Evolutionary conservation across 164 flowering plant species (phyloP), one percentile per base, ranked within the genome.

Genomic region (Cinnamomum micranthum): DNA sequence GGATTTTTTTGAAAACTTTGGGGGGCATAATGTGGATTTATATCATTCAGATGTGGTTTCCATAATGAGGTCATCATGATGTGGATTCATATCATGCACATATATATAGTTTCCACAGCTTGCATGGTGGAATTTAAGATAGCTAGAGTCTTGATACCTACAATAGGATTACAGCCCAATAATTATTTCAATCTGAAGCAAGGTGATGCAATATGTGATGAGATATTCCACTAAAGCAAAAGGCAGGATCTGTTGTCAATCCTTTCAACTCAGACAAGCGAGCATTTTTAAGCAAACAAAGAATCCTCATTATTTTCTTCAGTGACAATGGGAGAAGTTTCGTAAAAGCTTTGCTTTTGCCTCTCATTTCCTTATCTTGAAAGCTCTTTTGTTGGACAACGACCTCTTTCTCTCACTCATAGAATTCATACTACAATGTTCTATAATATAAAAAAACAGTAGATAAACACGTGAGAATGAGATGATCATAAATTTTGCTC

Each of bases 361-460:
- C 70, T 70, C 74, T 85, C 80, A 83, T 81, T 79, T 75, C 77
- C 73, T 76, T 77, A 80, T 80, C 77, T 80, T 84, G 70, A 76
- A 87, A 87, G 84, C 84, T 82, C 83, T 79, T 76, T 85, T 81
- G 84, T 80, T 84, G 82, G 78, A 41, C 10, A 41, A 9, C 47
- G 47, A 41, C 47, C 47, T 41, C 11, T 41, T 1, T 41, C 47
- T 41, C 10, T 9, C 47, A 41, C 10, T 9, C 47, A 41, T 41
- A 2, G 47, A 41, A 41, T 41, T 41, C 47, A 41, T 9, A 9
- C 47, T 35, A 35, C 47, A 6, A 41, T 6, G 47, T 41, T 41
- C 47, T 41, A 1, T 7, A 41, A 7, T 5, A 9, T 7, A 41
- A 35, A 35, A 35, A 35, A 35, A 35, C 10, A 6, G 10, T 9